phyloP scores from a whole-genome alignment of 257 asterid genomes.

The Solanum ossicruentum region DNA sequence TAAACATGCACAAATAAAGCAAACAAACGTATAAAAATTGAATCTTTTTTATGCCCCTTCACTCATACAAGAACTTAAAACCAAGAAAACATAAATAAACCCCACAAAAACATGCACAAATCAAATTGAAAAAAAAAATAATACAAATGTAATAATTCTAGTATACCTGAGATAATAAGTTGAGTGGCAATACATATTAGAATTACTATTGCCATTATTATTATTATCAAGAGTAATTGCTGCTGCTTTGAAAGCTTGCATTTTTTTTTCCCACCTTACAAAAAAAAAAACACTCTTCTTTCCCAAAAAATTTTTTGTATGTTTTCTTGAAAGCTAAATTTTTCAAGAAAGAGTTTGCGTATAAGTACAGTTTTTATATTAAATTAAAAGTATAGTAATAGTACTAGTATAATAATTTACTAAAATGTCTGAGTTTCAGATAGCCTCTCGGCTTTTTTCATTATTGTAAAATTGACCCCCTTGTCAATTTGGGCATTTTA shows the following conservation, averaged over 20 bases:
- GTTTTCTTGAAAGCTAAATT: neutral
- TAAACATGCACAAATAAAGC: neutral
- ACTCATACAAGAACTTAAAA: neutral
- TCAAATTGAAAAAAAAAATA: neutral
- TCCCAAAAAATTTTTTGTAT: neutral
- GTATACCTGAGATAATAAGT: conserved; percentile 55
- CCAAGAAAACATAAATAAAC: neutral
- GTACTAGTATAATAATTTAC: neutral
- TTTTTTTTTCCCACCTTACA: neutral
- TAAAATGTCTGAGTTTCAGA: conserved; percentile 14
- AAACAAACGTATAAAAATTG: neutral
- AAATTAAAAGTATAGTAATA: neutral
- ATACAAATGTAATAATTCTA: no score
- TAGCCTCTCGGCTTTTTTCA: conserved; percentile 13
- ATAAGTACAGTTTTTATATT: conserved; percentile 7
- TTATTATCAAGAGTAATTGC: conserved; percentile 14
- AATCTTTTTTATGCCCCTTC: neutral
- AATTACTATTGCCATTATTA: neutral
- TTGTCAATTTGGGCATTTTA: neutral
- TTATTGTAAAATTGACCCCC: conserved; percentile 27
- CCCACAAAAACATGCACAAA: neutral
- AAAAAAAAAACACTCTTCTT: neutral
- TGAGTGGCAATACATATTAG: conserved; percentile 52
- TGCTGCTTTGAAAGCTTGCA: conserved; percentile 48
- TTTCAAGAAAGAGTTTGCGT: conserved; percentile 10